These are phyloP conservation scores for Bryoglossum gracile DNA, from an alignment of 495 filamentous ascomycete genomes.

Conservation along the genomic window DNA sequence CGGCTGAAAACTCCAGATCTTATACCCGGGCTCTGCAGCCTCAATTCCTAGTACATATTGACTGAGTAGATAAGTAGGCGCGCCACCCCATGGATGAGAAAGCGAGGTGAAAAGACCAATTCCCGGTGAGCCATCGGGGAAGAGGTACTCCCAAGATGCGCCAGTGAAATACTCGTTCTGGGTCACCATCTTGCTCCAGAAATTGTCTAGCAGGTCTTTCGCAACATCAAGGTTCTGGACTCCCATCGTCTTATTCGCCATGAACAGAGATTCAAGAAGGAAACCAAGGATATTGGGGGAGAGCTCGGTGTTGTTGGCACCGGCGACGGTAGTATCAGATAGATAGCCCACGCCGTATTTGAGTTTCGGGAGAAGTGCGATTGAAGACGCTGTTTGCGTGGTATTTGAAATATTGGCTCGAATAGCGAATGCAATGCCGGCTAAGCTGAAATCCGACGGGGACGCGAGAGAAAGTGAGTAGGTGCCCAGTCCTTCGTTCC, in stretches of 20 bases:
- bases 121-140: conserved; percentile 29
- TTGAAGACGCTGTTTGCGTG: conserved; percentile 9
- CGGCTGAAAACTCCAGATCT: background rate
- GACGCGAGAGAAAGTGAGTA: conserved; percentile 22
- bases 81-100: conserved; percentile 34
- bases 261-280: conserved; percentile 22
- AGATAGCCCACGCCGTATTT: conserved; percentile 8
- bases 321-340: conserved; percentile 16
- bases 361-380: background rate
- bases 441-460: conserved; percentile 18
- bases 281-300: conserved; percentile 29
- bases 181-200: conserved; percentile 31
- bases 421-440: conserved; percentile 27
- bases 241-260: background rate
- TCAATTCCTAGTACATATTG: conserved; percentile 25
- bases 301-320: conserved; percentile 16
- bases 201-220: conserved; percentile 22
- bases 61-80: conserved; percentile 31
- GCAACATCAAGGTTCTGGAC: background rate
- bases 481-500: conserved; percentile 23
- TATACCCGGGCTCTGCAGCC: background rate
- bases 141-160: conserved; percentile 34
- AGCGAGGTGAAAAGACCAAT: conserved; percentile 31
- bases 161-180: conserved; percentile 30
- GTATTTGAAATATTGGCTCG: conserved; percentile 24